Conservation (phyloP, 2,329 filamentous ascomycete genomes). For the Metarhizium rileyi region DNA sequence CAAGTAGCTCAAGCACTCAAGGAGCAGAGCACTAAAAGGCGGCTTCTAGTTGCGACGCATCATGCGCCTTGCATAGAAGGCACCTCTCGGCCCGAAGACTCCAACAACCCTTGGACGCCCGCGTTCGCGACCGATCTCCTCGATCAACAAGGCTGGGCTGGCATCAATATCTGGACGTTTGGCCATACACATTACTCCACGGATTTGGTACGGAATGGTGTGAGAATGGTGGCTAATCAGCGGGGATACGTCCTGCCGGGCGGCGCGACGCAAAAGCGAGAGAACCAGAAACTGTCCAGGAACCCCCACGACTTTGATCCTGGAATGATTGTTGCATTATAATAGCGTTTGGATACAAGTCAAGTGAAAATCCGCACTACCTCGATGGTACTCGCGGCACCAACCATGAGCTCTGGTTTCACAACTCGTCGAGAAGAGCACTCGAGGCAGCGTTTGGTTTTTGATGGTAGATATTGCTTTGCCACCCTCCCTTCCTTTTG, state of each 20-base stretch:
- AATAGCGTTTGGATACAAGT: too few relatives aligned
- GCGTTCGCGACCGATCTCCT: slow-evolving; percentile 44
- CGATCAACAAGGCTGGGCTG: slow-evolving; percentile 17
- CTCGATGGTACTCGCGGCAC: too few relatives aligned
- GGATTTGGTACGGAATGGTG: slow-evolving; percentile 20
- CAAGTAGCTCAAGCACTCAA: slow-evolving; percentile 11
- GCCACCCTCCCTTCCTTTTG: too few relatives aligned
- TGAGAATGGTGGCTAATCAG: slow-evolving; percentile 34
- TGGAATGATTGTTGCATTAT: slow-evolving; percentile 6
- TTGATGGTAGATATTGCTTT: too few relatives aligned
- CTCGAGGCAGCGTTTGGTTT: too few relatives aligned
- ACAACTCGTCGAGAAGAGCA: too few relatives aligned
- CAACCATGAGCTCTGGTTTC: too few relatives aligned
- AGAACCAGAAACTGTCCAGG: neutral
- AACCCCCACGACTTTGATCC: slow-evolving; percentile 3
- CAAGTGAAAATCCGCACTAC: too few relatives aligned
- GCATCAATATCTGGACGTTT: slow-evolving; percentile 33
- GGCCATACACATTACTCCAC: slow-evolving; percentile 39
- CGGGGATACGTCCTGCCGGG: slow-evolving; percentile 28
- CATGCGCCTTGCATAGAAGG: slow-evolving; percentile 43
- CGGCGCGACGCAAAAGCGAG: neutral
- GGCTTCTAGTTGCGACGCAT: slow-evolving; percentile 43
- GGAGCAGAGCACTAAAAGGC: slow-evolving; percentile 11
- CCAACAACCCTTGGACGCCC: slow-evolving; percentile 33
- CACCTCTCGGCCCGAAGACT: slow-evolving; percentile 39